Evolutionary conservation across 495 filamentous ascomycete genomes (phyloP).

Genomic region (Staphylotrichum longicolle): DNA sequence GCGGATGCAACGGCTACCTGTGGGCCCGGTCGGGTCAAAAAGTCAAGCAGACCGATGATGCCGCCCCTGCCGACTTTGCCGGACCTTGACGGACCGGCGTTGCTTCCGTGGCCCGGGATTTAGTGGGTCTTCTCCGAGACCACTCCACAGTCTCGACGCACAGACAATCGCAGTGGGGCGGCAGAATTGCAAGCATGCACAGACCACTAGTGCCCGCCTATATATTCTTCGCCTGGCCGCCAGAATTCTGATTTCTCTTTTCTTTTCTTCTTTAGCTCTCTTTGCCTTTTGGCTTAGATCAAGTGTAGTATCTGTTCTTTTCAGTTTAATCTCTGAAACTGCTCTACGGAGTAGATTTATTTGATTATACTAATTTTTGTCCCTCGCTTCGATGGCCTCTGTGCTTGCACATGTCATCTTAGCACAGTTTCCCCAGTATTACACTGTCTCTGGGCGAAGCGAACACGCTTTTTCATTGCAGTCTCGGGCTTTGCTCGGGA

Average conservation of each 20-base stretch:
- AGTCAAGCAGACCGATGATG: too few relatives aligned
- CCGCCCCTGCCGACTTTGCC: too few relatives aligned
- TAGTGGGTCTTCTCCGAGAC: too few relatives aligned
- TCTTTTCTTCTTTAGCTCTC: slow-evolving; percentile 39
- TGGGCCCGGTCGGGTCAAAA: too few relatives aligned
- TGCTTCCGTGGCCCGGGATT: too few relatives aligned
- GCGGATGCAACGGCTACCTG: too few relatives aligned
- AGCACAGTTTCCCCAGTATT: slow-evolving; percentile 83
- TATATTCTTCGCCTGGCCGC: slow-evolving; percentile 28
- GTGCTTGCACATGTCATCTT: slow-evolving; percentile 72
- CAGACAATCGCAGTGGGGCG: slow-evolving; percentile 2
- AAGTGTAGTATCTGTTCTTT: slow-evolving; percentile 99
- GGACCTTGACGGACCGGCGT: too few relatives aligned
- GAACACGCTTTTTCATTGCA: slow-evolving; percentile 58
- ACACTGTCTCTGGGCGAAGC: slow-evolving; percentile 85
- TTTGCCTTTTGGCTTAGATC: slow-evolving; percentile 83
- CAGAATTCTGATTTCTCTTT: slow-evolving; percentile 26
- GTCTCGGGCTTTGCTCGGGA: slow-evolving; percentile 53
- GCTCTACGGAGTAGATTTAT: slow-evolving; percentile 65
- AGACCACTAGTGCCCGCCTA: slow-evolving; percentile 20
- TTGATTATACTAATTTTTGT: slow-evolving; percentile 84
- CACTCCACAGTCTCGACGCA: neutral
- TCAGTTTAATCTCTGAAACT: slow-evolving; percentile 86
- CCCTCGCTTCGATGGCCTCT: slow-evolving; percentile 36
- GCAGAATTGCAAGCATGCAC: slow-evolving; percentile 24